Conservation (phyloP, 805 yeast species). For the Kodamaea fukazawae region DNA sequence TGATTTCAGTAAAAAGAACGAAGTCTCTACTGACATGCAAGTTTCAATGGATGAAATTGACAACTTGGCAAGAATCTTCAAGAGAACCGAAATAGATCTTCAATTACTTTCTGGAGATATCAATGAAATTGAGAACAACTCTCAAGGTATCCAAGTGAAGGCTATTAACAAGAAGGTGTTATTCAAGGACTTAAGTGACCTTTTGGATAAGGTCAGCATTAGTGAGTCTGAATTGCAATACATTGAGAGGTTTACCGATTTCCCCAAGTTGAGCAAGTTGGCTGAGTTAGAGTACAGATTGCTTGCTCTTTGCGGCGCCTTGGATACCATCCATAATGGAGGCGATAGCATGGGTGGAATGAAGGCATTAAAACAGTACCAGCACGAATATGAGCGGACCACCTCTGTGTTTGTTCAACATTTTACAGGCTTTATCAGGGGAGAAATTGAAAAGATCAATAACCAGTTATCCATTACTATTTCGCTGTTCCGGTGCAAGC, state of each 20-base stretch:
- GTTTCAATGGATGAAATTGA: slow-evolving; percentile 36
- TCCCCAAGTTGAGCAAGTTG: slow-evolving; percentile 44
- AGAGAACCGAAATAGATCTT: slow-evolving; percentile 39
- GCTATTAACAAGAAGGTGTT: slow-evolving; percentile 77
- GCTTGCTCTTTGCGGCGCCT: slow-evolving; percentile 57
- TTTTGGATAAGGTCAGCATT: slow-evolving; percentile 68
- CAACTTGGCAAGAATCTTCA: slow-evolving; percentile 35
- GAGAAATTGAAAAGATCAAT: slow-evolving; percentile 41
- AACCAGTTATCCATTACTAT: slow-evolving; percentile 31
- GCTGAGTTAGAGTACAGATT: slow-evolving; percentile 53
- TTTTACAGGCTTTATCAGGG: slow-evolving; percentile 36
- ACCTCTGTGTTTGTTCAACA: slow-evolving; percentile 49
- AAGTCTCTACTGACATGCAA: slow-evolving; percentile 31
- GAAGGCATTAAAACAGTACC: slow-evolving; percentile 70
- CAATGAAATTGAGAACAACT: slow-evolving; percentile 65
- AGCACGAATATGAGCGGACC: slow-evolving; percentile 55
- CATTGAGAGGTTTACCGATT: slow-evolving; percentile 48
- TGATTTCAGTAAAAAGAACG: slow-evolving; percentile 33
- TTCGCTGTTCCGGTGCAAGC: slow-evolving; percentile 21
- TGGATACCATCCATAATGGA: slow-evolving; percentile 48
- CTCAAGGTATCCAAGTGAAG: slow-evolving; percentile 80
- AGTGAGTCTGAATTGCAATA: slow-evolving; percentile 51
- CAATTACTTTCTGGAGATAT: slow-evolving; percentile 59
- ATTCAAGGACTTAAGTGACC: slow-evolving; percentile 64
- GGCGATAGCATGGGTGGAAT: slow-evolving; percentile 55